Evolutionary conservation across 176 grass and related monocot genomes (phyloP).

Genomic region (Rhynchospora pubera): DNA sequence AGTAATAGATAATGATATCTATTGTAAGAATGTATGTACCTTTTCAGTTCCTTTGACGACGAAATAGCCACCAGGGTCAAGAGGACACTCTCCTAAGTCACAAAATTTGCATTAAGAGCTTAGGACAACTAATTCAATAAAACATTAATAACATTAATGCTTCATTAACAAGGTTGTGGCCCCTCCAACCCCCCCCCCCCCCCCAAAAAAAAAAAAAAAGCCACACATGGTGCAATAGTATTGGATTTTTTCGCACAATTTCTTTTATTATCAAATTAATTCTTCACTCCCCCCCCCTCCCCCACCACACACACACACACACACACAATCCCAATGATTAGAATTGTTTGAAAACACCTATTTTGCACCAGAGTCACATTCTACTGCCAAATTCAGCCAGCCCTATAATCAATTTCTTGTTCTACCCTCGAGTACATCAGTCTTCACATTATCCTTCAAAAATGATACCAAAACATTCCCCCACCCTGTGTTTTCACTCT

Average conservation of each 20-base stretch:
- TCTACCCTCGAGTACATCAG: neutral
- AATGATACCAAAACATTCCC: neutral
- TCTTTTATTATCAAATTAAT: too few species aligned
- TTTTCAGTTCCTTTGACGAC: constrained; percentile 92
- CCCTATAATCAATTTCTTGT: neutral
- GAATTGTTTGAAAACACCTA: neutral
- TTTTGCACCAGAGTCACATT: neutral
- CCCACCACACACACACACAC: neutral
- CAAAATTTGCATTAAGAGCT: constrained; percentile 4
- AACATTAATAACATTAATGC: neutral
- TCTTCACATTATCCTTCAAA: neutral
- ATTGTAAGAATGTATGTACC: constrained; percentile 33
- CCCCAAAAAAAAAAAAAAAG: too few species aligned
- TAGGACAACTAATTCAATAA: constrained; percentile 16
- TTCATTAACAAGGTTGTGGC: neutral
- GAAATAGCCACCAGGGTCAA: constrained; percentile 97
- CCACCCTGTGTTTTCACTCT: neutral
- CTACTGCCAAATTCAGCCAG: neutral
- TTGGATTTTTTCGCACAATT: too few species aligned
- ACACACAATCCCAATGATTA: neutral
- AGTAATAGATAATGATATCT: neutral
- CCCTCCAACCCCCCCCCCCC: neutral
- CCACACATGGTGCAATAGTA: too few species aligned
- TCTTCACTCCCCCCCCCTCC: too few species aligned
- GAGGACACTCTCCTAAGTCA: constrained; percentile 76